These are phyloP conservation scores for Primulina huaijiensis DNA, from an alignment of 257 asterid genomes.

Conservation along the genomic window DNA sequence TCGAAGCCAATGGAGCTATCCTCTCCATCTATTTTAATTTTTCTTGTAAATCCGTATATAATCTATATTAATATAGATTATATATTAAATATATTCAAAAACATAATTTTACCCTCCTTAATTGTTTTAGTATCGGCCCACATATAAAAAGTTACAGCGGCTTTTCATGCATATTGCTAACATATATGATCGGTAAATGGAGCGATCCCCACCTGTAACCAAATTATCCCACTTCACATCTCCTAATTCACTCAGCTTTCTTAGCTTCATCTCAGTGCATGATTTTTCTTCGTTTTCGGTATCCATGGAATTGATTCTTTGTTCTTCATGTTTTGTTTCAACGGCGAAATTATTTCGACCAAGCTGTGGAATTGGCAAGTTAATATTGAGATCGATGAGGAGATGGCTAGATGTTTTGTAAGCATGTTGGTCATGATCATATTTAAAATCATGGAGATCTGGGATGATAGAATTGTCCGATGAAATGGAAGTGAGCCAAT, in stretches of 20 bases:
- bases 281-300: constrained; percentile 26
- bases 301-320: background rate
- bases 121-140: no score
- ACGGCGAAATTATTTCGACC: constrained; percentile 7
- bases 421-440: constrained; percentile 34
- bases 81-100: no score
- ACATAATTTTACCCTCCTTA: no score
- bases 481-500: constrained; percentile 56
- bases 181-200: constrained; percentile 37
- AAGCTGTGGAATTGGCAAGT: constrained; percentile 33
- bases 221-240: constrained; percentile 57
- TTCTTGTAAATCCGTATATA: background rate
- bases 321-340: background rate
- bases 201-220: constrained; percentile 84
- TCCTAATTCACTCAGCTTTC: constrained; percentile 53
- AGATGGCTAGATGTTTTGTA: constrained; percentile 40
- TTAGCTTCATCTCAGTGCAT: constrained; percentile 38
- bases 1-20: background rate
- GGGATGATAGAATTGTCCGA: constrained; percentile 52
- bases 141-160: no score
- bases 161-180: background rate
- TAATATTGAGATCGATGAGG: constrained; percentile 46
- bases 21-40: background rate
- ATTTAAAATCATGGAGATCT: constrained; percentile 37
- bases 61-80: no score